phyloP scores from a whole-genome alignment of 805 yeast species.

The Priceomyces haplophilus region DNA sequence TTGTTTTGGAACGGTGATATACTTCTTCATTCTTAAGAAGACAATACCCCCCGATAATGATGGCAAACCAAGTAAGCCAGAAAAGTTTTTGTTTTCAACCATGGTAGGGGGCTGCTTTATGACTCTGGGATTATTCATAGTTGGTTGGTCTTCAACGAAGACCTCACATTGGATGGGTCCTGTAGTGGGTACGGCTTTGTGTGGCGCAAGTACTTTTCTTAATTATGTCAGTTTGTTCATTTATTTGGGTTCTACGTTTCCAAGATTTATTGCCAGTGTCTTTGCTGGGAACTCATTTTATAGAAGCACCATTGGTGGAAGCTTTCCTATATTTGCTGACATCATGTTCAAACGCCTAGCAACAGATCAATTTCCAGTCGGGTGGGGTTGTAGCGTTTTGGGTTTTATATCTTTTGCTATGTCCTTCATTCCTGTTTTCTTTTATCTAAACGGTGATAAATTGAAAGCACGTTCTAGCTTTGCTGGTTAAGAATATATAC shows the following conservation, averaged over 20 bases:
- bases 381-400: conserved; percentile 55
- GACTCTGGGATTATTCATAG: conserved; percentile 40
- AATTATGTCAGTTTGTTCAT: conserved; percentile 52
- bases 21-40: conserved; percentile 17
- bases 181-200: conserved; percentile 42
- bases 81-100: conserved; percentile 40
- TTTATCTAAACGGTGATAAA: conserved; percentile 43
- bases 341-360: conserved; percentile 55
- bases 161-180: conserved; percentile 50
- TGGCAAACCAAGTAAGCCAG: conserved; percentile 31
- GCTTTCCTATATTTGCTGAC: conserved; percentile 56
- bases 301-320: conserved; percentile 52
- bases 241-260: conserved; percentile 49
- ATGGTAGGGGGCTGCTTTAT: conserved; percentile 38
- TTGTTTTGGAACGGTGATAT: conserved; percentile 37
- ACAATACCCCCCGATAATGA: conserved; percentile 14
- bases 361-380: conserved; percentile 53
- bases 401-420: conserved; percentile 43
- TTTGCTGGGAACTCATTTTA: conserved; percentile 55
- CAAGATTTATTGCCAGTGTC: conserved; percentile 51
- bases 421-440: conserved; percentile 46
- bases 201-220: conserved; percentile 38
- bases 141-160: conserved; percentile 48
- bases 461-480: conserved; percentile 44
- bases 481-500: no score